Evolutionary conservation across 2,329 filamentous ascomycete species (phyloP).

Genomic region (Cladosporium sp.): DNA sequence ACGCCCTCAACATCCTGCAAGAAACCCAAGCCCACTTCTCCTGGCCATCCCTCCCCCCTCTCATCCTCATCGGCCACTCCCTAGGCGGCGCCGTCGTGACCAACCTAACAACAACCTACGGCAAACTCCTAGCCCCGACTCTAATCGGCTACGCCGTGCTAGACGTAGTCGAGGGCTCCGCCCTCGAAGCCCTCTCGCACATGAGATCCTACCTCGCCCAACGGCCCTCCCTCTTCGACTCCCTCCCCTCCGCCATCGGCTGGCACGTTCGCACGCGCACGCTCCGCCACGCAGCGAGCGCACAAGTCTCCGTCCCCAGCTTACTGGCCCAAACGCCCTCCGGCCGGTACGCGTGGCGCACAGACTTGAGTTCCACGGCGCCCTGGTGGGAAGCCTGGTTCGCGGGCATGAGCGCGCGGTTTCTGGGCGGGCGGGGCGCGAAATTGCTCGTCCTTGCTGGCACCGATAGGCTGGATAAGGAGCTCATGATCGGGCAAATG

Average conservation of each 20-base stretch:
- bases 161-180: slow-evolving; percentile 91
- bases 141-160: slow-evolving; percentile 84
- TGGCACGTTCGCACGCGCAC: slow-evolving; percentile 92
- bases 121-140: slow-evolving; percentile 52
- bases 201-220: slow-evolving; percentile 91
- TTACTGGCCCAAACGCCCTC: slow-evolving; percentile 53
- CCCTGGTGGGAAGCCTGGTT: slow-evolving; percentile 97
- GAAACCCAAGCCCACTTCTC: slow-evolving; percentile 62
- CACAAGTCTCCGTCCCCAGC: slow-evolving; percentile 79
- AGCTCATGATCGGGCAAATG: slow-evolving; percentile 94
- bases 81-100: slow-evolving; percentile 89
- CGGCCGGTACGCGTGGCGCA: slow-evolving; percentile 70
- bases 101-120: slow-evolving; percentile 63
- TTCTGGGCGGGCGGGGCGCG: slow-evolving; percentile 72
- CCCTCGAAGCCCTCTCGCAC: slow-evolving; percentile 87
- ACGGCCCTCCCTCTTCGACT: slow-evolving; percentile 72
- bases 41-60: slow-evolving; percentile 68
- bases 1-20: slow-evolving; percentile 65
- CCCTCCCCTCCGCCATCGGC: slow-evolving; percentile 73
- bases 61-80: slow-evolving; percentile 85
- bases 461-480: slow-evolving; percentile 84
- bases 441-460: slow-evolving; percentile 83
- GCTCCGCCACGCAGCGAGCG: slow-evolving; percentile 76
- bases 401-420: slow-evolving; percentile 78
- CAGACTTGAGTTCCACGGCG: slow-evolving; percentile 75